phyloP scores from a whole-genome alignment of 352 stramenopile genomes.

The Phytophthora fragariaefolia region DNA sequence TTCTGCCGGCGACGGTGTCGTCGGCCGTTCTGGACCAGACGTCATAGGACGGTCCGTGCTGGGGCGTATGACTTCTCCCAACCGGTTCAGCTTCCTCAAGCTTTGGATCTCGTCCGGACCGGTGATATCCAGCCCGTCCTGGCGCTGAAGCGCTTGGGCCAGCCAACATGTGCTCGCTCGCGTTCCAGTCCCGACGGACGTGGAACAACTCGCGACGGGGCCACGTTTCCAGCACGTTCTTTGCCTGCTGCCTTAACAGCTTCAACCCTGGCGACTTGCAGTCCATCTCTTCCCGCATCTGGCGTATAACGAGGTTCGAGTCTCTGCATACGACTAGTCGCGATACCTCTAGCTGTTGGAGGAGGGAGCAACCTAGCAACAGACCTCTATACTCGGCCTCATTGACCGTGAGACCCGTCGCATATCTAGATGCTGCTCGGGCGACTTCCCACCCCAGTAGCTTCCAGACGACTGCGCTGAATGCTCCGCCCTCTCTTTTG shows the following conservation, averaged over 20 bases:
- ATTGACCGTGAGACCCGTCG: no score
- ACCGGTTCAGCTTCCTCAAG: not conserved
- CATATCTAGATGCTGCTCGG: no score
- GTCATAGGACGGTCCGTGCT: not conserved
- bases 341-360: no score
- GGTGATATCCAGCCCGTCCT: not conserved
- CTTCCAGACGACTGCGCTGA: no score
- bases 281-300: conserved; percentile 12
- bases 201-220: not conserved
- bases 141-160: not conserved
- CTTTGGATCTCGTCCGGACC: not conserved
- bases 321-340: conserved; percentile 7
- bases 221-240: not conserved
- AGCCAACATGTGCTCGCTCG: conserved; percentile 1
- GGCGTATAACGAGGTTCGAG: conserved; percentile 1
- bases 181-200: conserved; percentile 11
- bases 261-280: conserved; percentile 1
- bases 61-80: not conserved
- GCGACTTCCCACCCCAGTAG: no score
- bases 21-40: not conserved
- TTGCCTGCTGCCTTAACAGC: not conserved
- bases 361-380: no score
- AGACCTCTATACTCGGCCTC: no score
- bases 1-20: not conserved
- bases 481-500: no score